Percentiles rank a stretch among this genome's conserved stretches.
These are phyloP conservation scores for Capsicum chinense DNA, from an alignment of 257 asterid genomes.

Conservation along the genomic window DNA sequence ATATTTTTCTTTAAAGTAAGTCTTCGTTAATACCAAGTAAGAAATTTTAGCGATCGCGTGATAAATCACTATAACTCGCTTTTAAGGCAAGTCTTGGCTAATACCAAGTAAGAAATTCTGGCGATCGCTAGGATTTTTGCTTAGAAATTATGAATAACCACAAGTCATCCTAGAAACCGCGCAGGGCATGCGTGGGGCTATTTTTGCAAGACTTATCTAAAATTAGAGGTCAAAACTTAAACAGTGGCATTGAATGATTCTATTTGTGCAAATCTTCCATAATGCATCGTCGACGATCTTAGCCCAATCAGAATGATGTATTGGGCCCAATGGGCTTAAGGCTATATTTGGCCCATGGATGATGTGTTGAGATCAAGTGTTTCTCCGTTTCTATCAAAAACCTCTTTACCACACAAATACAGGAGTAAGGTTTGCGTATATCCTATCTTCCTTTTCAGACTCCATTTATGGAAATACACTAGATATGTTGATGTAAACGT, in stretches of 20 bases:
- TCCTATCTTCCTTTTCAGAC: no score
- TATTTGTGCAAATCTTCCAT: not conserved
- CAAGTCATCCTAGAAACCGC: not conserved
- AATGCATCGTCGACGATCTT: not conserved
- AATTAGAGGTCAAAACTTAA: not conserved
- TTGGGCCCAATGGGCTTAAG: not conserved
- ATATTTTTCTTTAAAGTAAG: not conserved
- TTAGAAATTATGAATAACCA: not conserved
- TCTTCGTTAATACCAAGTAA: not conserved
- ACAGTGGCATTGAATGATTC: not conserved
- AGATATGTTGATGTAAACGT: no score
- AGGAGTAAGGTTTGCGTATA: not conserved
- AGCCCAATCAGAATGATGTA: slow-evolving; percentile 5
- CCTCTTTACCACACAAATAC: not conserved
- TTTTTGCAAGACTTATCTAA: not conserved
- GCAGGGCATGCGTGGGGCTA: not conserved
- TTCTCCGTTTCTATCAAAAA: not conserved
- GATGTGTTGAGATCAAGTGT: not conserved
- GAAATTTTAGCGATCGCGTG: not conserved
- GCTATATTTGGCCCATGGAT: slow-evolving; percentile 5
- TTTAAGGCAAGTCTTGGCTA: not conserved
- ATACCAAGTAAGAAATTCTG: not conserved
- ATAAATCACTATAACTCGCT: not conserved
- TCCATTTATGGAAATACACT: no score
- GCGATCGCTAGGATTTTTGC: not conserved